These are phyloP conservation scores for Spencermartinsiella ligniputridi DNA, from an alignment of 1,139 yeast genomes.

Conservation along the genomic window DNA sequence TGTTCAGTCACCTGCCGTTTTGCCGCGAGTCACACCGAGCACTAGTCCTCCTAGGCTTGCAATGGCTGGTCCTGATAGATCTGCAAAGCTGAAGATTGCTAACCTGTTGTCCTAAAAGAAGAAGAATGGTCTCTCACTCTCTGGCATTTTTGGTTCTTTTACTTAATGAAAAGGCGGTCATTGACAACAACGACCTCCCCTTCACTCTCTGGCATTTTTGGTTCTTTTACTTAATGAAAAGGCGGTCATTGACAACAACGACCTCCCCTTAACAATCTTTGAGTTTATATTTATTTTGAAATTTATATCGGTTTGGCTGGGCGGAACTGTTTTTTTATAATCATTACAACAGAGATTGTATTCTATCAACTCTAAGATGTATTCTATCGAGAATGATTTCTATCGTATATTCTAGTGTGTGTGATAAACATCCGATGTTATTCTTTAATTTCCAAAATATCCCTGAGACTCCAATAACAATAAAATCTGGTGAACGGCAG, in stretches of 20 bases:
- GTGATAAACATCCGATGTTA: too few species aligned
- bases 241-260: too few species aligned
- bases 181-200: too few species aligned
- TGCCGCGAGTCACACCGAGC: background rate
- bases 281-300: too few species aligned
- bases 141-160: constrained; percentile 5
- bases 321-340: too few species aligned
- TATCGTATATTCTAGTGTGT: too few species aligned
- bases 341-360: too few species aligned
- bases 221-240: constrained; percentile 2
- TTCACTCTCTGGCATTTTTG: constrained; percentile 3
- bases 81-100: constrained; percentile 3
- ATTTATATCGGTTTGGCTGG: too few species aligned
- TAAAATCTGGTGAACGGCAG: constrained; percentile 68
- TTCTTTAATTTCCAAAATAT: constrained; percentile 48
- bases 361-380: too few species aligned
- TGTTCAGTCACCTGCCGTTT: constrained; percentile 13
- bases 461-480: constrained; percentile 75
- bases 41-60: background rate
- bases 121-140: background rate
- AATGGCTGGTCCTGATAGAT: background rate
- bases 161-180: too few species aligned
- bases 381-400: too few species aligned
- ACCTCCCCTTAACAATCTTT: too few species aligned
- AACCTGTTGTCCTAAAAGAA: constrained; percentile 4